Percentiles rank a stretch among this genome's conserved stretches.
These are phyloP conservation scores for Aspergillus biplanus DNA, from an alignment of 495 filamentous ascomycete species.

Conservation along the genomic window DNA sequence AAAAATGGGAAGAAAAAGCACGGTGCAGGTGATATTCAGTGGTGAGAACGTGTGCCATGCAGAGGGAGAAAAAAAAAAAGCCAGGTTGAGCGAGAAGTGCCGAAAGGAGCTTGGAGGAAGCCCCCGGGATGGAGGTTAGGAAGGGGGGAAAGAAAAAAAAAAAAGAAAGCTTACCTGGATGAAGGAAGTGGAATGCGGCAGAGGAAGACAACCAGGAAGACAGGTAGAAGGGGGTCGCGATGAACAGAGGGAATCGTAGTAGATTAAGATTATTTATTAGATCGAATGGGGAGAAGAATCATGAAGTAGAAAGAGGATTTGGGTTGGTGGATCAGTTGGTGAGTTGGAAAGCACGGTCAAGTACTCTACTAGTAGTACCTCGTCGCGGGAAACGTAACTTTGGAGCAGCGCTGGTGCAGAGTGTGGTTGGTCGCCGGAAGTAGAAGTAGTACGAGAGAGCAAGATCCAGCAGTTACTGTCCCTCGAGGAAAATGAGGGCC, in stretches of 20 bases:
- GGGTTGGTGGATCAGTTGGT: slow-evolving; percentile 1
- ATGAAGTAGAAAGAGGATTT: neutral
- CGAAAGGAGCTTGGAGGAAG: neutral
- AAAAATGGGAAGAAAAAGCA: slow-evolving; percentile 20
- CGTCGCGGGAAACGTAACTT: neutral
- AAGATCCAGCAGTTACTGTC: neutral
- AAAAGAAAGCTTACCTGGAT: slow-evolving; percentile 10
- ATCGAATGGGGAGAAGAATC: slow-evolving; percentile 1
- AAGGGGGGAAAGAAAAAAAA: neutral
- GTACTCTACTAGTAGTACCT: no score
- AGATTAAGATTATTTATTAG: slow-evolving; percentile 3
- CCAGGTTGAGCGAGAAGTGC: neutral
- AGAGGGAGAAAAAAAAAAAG: slow-evolving; percentile 3
- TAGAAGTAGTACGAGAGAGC: slow-evolving; percentile 4
- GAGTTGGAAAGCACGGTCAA: no score
- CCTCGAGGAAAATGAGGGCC: neutral
- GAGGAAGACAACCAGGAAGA: slow-evolving; percentile 1
- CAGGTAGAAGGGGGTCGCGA: neutral
- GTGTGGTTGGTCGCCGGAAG: slow-evolving; percentile 7
- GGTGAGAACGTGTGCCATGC: slow-evolving; percentile 3
- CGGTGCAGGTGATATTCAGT: slow-evolving; percentile 11
- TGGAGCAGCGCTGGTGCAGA: neutral
- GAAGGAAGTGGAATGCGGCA: slow-evolving; percentile 6
- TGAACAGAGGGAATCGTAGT: neutral
- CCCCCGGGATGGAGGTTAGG: neutral